phyloP scores from a whole-genome alignment of 164 flowering plant species.

The Macadamia tetraphylla region DNA sequence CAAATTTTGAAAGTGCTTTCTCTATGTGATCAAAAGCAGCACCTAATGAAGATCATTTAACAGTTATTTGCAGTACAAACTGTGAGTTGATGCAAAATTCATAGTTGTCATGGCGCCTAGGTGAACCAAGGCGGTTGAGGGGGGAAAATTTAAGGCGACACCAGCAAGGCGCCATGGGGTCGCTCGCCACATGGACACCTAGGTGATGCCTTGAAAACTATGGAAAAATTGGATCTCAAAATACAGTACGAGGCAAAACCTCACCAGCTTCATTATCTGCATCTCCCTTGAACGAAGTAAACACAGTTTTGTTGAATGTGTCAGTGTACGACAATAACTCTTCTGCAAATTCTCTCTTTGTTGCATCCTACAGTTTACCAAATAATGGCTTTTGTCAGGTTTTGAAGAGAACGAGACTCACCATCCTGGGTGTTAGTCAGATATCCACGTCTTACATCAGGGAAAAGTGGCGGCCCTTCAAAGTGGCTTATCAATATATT shows the following conservation, averaged over 20 bases:
- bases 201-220: no score
- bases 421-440: not conserved
- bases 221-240: not conserved
- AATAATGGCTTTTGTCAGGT: not conserved
- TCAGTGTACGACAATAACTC: slow-evolving; percentile 55
- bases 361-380: slow-evolving; percentile 46
- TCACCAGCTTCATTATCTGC: slow-evolving; percentile 43
- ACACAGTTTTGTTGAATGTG: slow-evolving; percentile 35
- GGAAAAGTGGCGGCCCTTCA: slow-evolving; percentile 70
- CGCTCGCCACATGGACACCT: no score
- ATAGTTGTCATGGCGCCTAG: no score
- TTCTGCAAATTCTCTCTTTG: slow-evolving; percentile 66
- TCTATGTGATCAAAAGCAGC: slow-evolving; percentile 69
- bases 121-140: no score
- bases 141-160: no score
- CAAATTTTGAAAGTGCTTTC: slow-evolving; percentile 64
- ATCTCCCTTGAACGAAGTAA: slow-evolving; percentile 45
- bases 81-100: not conserved
- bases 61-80: not conserved
- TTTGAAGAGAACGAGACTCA: not conserved
- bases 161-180: no score
- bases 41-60: slow-evolving; percentile 29
- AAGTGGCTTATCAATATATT: slow-evolving; percentile 65
- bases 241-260: not conserved
- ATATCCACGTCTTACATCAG: slow-evolving; percentile 45